Base-by-base conservation (phyloP, 345 rosid species). In the Ceriops zippeliana region DNA sequence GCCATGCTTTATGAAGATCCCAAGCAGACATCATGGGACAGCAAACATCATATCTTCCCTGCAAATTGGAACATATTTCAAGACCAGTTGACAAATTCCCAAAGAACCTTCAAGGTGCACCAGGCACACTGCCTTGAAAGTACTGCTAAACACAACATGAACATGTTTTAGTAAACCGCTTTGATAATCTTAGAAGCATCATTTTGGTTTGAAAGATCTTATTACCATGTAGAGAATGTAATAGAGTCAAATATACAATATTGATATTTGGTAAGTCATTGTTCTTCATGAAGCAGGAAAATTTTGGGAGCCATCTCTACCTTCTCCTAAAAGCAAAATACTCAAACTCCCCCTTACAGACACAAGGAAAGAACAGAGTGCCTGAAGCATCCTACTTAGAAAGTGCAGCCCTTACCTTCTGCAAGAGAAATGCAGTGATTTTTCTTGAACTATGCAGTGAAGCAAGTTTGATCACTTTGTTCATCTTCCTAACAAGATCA, bases 21-120 rank as follows among this genome's bases (percentile, higher is more conserved):
- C 99, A 91, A 72, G 99, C 99, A 59, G 99, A 95, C 96, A 95
- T 90, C 96, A 95, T 90, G 21, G 99, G 99, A 77, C 97, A 90
- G 68, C 93, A 86, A 22, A 88, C 78, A 61, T 95, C 99, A 78
- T 91, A 91, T 83, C 98, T 88, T 75, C 99, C 99, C 99, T 91
- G 87, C 82, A 79, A 70, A 62, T 52, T 24, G 31, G 46, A 62
- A 51, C 69, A 42, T 8, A 54, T 54, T 9, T n/a, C 58, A 54
- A 11, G 58, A 54, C 22, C 22, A 21, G 27, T 54, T 54, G 47
- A 38, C 47, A 38, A 54, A 22, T 8, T 53, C 9, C 27, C 28
- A 62, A 15, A 10, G 6, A 27, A 26, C 31, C 30, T 37, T 37
- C 27, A 53, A 62, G 28, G 8, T 5, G 19, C 24, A 70, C 54